Conservation (phyloP, 352 stramenopile species). For the Globisporangium spiculum region DNA sequence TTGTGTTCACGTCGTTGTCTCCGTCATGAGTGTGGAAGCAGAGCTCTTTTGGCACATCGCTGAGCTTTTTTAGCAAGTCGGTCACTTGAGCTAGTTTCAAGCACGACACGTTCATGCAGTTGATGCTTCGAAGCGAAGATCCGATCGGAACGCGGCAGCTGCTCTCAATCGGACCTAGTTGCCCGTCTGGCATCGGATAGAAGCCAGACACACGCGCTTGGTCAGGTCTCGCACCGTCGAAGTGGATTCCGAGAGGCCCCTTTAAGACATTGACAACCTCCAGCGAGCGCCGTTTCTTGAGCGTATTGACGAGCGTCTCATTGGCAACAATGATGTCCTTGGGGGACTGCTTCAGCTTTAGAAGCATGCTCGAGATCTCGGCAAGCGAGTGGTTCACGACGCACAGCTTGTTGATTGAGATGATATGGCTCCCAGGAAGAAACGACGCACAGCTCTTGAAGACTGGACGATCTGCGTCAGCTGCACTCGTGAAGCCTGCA, state of each 20-base stretch:
- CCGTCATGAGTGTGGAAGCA: slow-evolving; percentile 21
- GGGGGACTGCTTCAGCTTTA: slow-evolving; percentile 34
- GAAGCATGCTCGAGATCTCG: slow-evolving; percentile 37
- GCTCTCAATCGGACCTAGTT: slow-evolving; percentile 30
- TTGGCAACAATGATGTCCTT: slow-evolving; percentile 55
- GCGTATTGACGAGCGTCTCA: slow-evolving; percentile 22
- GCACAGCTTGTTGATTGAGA: slow-evolving; percentile 62
- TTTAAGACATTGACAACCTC: slow-evolving; percentile 26
- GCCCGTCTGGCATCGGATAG: slow-evolving; percentile 29
- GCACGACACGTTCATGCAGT: slow-evolving; percentile 55
- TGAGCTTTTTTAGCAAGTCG: slow-evolving; percentile 47
- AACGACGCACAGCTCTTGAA: slow-evolving; percentile 37
- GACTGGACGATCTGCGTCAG: slow-evolving; percentile 32
- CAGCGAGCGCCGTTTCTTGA: slow-evolving; percentile 17
- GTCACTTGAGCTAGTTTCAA: slow-evolving; percentile 35
- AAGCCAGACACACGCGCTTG: slow-evolving; percentile 38
- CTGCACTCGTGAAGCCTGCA: slow-evolving; percentile 37
- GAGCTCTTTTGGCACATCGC: slow-evolving; percentile 35
- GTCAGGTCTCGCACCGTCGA: slow-evolving; percentile 31
- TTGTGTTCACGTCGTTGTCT: slow-evolving; percentile 22
- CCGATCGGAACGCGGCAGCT: slow-evolving; percentile 33
- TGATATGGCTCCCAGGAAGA: slow-evolving; percentile 48
- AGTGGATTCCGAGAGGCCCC: slow-evolving; percentile 47
- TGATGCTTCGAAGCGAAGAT: slow-evolving; percentile 40
- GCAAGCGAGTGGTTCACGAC: slow-evolving; percentile 45